Conservation (phyloP, 129 eudicot species). For the Scalesia atractyloides region DNA sequence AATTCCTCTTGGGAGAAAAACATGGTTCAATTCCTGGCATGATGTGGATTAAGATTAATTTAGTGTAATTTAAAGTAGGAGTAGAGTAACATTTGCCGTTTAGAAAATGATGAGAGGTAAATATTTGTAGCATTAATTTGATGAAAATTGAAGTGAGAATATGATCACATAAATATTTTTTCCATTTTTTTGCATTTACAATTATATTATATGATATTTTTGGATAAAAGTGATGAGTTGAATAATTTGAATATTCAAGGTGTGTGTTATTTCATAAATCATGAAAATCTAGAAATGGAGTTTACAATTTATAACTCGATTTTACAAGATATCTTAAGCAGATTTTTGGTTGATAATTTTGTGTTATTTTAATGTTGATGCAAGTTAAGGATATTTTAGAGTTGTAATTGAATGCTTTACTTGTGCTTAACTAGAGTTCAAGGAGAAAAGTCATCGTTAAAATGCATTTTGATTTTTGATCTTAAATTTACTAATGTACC, state of each 20-base stretch:
- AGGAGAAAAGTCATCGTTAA: conserved; percentile 2
- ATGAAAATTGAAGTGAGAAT: not conserved
- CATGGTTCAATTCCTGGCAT: too few species aligned
- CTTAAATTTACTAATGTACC: not conserved
- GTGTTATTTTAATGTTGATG: conserved; percentile 1
- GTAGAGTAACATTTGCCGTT: too few species aligned
- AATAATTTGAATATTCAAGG: conserved; percentile 7
- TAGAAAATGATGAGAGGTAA: too few species aligned
- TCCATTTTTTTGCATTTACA: not conserved
- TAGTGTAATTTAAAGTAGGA: too few species aligned
- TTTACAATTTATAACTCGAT: conserved; percentile 1
- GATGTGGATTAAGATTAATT: too few species aligned
- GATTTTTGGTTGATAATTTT: conserved; percentile 9
- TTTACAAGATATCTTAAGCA: not conserved
- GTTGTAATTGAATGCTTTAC: conserved; percentile 11
- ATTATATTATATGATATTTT: not conserved
- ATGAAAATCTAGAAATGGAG: not conserved
- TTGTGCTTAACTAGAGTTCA: not conserved
- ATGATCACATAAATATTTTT: not conserved
- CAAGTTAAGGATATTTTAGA: not conserved
- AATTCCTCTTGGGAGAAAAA: too few species aligned
- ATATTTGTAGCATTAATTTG: not conserved
- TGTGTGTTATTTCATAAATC: conserved; percentile 12
- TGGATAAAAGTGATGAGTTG: conserved; percentile 13
- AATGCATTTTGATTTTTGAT: conserved; percentile 5